Percentiles rank a stretch among this genome's conserved stretches.
Evolutionary conservation across 192 early-diverging fungal species (phyloP).

Genomic region (Rhizophagus prolifer): DNA sequence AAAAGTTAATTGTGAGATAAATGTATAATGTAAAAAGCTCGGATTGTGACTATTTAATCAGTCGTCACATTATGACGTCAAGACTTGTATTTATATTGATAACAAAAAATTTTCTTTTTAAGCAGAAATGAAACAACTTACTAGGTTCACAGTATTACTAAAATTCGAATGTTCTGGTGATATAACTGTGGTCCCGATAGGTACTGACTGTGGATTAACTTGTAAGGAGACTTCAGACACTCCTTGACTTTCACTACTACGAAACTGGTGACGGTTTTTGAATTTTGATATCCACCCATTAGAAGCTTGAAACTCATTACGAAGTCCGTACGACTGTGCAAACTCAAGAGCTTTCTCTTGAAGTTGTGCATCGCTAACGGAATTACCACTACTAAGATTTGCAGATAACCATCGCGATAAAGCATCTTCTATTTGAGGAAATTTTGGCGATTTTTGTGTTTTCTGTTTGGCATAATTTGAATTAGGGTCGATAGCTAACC

Average conservation of each 20-base stretch:
- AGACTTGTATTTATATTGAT: not conserved
- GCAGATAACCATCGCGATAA: slow-evolving; percentile 17
- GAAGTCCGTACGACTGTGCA: slow-evolving; percentile 22
- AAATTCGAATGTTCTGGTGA: slow-evolving; percentile 16
- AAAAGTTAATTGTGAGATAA: not conserved
- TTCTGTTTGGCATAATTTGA: slow-evolving; percentile 30
- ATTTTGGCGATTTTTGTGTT: slow-evolving; percentile 31
- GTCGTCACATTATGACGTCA: slow-evolving; percentile 20
- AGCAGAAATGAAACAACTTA: not conserved
- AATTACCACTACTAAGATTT: not conserved
- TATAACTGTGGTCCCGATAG: slow-evolving; percentile 25
- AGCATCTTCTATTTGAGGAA: slow-evolving; percentile 27
- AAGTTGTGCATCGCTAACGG: slow-evolving; percentile 25
- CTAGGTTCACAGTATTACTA: slow-evolving; percentile 16
- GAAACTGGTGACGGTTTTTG: slow-evolving; percentile 23
- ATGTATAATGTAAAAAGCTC: not conserved
- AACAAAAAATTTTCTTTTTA: not conserved
- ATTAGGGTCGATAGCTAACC: slow-evolving; percentile 30
- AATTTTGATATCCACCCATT: slow-evolving; percentile 33
- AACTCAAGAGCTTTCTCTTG: slow-evolving; percentile 28
- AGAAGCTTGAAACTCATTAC: slow-evolving; percentile 31
- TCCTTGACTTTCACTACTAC: slow-evolving; percentile 3
- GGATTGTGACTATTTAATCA: slow-evolving; percentile 2
- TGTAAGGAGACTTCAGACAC: slow-evolving; percentile 15
- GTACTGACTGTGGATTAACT: not conserved